Evolutionary conservation across 202 grass and related monocot species (phyloP).

Genomic region (Musa balbisiana): DNA sequence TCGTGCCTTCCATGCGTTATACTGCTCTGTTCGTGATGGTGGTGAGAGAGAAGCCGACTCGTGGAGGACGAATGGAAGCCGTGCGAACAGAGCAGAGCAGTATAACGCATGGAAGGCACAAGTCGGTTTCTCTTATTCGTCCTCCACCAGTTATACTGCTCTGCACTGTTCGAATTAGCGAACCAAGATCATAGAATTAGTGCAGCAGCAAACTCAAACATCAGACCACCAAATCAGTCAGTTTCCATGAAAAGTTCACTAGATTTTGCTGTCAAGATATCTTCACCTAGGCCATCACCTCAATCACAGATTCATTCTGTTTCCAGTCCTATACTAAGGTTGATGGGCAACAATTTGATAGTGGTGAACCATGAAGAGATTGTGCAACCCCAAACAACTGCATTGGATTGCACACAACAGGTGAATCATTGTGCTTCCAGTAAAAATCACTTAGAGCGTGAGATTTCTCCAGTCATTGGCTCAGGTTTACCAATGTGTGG

Average conservation of each 20-base stretch:
- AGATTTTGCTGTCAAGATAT: conserved; percentile 6
- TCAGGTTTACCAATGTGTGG: background rate
- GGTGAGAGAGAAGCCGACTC: background rate
- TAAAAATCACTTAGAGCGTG: background rate
- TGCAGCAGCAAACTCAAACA: conserved; percentile 21
- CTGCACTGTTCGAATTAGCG: too few relatives aligned
- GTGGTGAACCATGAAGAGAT: conserved; percentile 81
- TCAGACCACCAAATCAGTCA: conserved; percentile 35
- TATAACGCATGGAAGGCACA: background rate
- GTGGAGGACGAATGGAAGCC: too few relatives aligned
- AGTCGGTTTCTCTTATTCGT: too few relatives aligned
- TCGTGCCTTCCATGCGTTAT: background rate
- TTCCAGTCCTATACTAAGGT: conserved; percentile 65
- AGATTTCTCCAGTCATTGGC: background rate
- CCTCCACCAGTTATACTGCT: too few relatives aligned
- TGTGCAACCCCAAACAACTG: conserved; percentile 35
- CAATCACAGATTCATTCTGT: conserved; percentile 35
- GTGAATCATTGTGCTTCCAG: conserved; percentile 21
- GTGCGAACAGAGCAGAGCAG: background rate
- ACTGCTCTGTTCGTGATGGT: background rate
- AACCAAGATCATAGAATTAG: too few relatives aligned
- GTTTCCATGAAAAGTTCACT: conserved; percentile 22
- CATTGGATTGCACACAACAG: conserved; percentile 31
- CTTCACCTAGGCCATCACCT: conserved; percentile 33
- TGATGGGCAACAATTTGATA: conserved; percentile 93